These are phyloP conservation scores for Debaryomyces psychrophilus DNA, from an alignment of 1,139 yeast genomes.

Conservation along the genomic window DNA sequence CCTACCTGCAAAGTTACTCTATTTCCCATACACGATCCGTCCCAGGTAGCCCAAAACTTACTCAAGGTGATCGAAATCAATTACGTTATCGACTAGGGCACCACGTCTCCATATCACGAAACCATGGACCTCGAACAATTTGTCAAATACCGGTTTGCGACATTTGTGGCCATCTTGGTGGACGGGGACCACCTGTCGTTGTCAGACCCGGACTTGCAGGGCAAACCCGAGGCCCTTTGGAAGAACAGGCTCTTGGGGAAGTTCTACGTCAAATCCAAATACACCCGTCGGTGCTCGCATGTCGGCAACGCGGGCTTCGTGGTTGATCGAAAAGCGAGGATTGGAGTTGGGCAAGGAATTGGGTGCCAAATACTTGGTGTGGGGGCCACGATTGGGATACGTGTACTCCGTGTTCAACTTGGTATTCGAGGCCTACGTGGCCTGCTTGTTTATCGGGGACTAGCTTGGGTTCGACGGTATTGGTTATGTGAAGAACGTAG, in stretches of 20 bases:
- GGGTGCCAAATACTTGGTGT: slow-evolving; percentile 60
- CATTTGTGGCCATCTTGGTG: slow-evolving; percentile 49
- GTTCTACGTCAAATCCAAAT: slow-evolving; percentile 78
- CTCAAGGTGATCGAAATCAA: slow-evolving; percentile 45
- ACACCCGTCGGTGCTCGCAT: slow-evolving; percentile 75
- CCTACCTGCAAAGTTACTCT: slow-evolving; percentile 34
- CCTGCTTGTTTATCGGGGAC: slow-evolving; percentile 76
- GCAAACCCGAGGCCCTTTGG: slow-evolving; percentile 35
- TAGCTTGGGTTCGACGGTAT: slow-evolving; percentile 70
- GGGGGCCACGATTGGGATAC: slow-evolving; percentile 76
- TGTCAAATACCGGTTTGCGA: slow-evolving; percentile 44
- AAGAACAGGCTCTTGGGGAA: slow-evolving; percentile 57
- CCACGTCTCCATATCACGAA: slow-evolving; percentile 49
- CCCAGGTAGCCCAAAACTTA: slow-evolving; percentile 39
- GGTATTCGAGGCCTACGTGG: slow-evolving; percentile 73
- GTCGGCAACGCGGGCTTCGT: slow-evolving; percentile 81
- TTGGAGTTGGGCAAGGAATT: slow-evolving; percentile 61
- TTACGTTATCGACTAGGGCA: slow-evolving; percentile 51
- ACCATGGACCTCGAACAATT: slow-evolving; percentile 36
- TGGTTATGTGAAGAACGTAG: slow-evolving; percentile 70
- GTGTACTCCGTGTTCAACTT: slow-evolving; percentile 80
- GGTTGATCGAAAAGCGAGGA: slow-evolving; percentile 61
- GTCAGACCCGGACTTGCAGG: slow-evolving; percentile 15
- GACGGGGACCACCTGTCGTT: slow-evolving; percentile 35
- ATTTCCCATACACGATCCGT: slow-evolving; percentile 32